These are phyloP conservation scores for Casuarina glauca DNA, from an alignment of 306 rosid species.

Conservation along the genomic window DNA sequence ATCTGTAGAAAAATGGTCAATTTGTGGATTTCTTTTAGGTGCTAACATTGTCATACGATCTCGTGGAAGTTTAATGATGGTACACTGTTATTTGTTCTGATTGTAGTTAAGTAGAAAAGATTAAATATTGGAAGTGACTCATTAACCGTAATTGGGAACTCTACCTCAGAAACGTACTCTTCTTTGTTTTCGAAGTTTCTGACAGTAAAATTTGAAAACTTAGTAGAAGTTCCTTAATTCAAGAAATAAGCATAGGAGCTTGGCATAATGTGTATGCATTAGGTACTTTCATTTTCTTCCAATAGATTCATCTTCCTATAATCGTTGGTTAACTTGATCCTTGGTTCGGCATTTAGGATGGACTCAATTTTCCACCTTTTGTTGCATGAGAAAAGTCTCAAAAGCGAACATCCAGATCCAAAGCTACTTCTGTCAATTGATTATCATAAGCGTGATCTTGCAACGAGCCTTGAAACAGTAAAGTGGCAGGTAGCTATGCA, in stretches of 20 bases:
- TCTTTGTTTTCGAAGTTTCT: neutral
- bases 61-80: neutral
- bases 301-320: neutral
- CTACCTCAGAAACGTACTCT: neutral
- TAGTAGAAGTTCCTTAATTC: neutral
- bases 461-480: constrained; percentile 36
- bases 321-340: neutral
- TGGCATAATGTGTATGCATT: neutral
- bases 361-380: constrained; percentile 37
- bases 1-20: neutral
- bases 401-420: constrained; percentile 28
- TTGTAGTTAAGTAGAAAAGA: neutral
- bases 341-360: constrained; percentile 29
- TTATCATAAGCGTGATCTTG: constrained; percentile 44
- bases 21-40: neutral
- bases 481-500: constrained; percentile 41
- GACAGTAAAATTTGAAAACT: neutral
- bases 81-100: neutral
- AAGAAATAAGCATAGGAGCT: neutral
- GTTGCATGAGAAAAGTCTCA: constrained; percentile 35
- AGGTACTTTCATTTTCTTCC: neutral
- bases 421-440: constrained; percentile 30
- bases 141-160: neutral
- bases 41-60: neutral
- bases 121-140: neutral